Evolutionary conservation across 306 rosid genomes (phyloP).

Genomic region (Quercus suber): DNA sequence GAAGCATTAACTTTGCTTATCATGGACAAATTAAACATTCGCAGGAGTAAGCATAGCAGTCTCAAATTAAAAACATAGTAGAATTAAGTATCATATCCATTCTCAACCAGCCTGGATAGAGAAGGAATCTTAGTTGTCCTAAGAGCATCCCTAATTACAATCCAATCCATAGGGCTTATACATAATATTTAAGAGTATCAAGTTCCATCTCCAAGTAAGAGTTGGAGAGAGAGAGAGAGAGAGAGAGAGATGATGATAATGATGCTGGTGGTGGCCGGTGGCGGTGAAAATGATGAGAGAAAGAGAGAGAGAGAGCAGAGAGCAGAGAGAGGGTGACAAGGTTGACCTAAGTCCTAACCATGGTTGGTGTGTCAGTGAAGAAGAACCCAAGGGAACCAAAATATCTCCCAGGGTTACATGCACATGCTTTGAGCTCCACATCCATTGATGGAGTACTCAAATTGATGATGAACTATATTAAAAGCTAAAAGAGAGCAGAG

Average conservation of each 20-base stretch:
- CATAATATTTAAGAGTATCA: constrained; percentile 53
- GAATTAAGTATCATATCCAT: constrained; percentile 49
- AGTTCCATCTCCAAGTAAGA: constrained; percentile 54
- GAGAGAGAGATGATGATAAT: not conserved
- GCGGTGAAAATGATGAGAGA: constrained; percentile 10
- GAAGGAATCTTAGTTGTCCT: constrained; percentile 46
- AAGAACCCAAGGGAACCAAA: constrained; percentile 91
- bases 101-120: constrained; percentile 47
- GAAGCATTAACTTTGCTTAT: not conserved
- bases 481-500: constrained; percentile 16
- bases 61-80: constrained; percentile 42
- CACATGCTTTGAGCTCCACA: constrained; percentile 80
- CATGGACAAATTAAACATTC: not conserved
- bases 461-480: constrained; percentile 53
- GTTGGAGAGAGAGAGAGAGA: constrained; percentile 22
- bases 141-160: constrained; percentile 59
- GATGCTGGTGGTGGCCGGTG: not conserved
- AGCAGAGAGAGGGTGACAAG: constrained; percentile 30
- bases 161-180: constrained; percentile 60
- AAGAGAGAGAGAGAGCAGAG: not conserved
- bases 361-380: constrained; percentile 89
- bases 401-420: constrained; percentile 87
- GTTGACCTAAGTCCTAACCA: constrained; percentile 97
- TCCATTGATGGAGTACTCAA: constrained; percentile 75
- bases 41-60: constrained; percentile 1